Evolutionary conservation across 2,329 filamentous ascomycete species (phyloP).

Genomic region (Botrytis medusae): DNA sequence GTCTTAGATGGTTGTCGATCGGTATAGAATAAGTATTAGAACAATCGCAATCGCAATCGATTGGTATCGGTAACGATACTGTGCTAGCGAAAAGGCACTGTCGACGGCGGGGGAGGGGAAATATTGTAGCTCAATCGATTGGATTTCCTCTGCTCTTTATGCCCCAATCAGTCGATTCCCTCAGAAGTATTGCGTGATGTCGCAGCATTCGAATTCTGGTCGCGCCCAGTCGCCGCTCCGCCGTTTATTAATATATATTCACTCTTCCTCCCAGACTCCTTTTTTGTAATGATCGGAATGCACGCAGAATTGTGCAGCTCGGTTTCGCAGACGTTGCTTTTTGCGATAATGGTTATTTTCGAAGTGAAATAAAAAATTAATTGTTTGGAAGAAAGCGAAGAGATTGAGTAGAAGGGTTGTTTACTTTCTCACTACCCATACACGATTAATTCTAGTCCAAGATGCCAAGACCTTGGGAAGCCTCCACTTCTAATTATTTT

Average conservation of each 20-base stretch:
- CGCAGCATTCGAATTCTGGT: slow-evolving; percentile 47
- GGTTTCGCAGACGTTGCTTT: slow-evolving; percentile 11
- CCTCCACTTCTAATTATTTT: slow-evolving; percentile 9
- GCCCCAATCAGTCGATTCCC: slow-evolving; percentile 41
- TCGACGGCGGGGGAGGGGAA: not conserved
- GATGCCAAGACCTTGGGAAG: slow-evolving; percentile 14
- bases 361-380: not conserved
- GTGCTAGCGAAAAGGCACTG: not conserved
- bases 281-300: slow-evolving; percentile 10
- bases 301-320: not conserved
- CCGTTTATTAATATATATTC: slow-evolving; percentile 1
- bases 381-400: slow-evolving; percentile 1
- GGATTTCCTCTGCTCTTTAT: slow-evolving; percentile 26
- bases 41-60: slow-evolving; percentile 13
- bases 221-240: slow-evolving; percentile 52
- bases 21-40: not conserved
- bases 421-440: not conserved
- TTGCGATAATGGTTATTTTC: not conserved
- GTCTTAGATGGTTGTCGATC: slow-evolving; percentile 10
- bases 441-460: slow-evolving; percentile 11
- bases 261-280: not conserved
- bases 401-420: slow-evolving; percentile 1
- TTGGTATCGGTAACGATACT: slow-evolving; percentile 9
- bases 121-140: slow-evolving; percentile 24
- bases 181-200: slow-evolving; percentile 36